Evolutionary conservation across 129 eudicot species (phyloP), one percentile per base, ranked within the genome.

Genomic region (Escallonia rubra): DNA sequence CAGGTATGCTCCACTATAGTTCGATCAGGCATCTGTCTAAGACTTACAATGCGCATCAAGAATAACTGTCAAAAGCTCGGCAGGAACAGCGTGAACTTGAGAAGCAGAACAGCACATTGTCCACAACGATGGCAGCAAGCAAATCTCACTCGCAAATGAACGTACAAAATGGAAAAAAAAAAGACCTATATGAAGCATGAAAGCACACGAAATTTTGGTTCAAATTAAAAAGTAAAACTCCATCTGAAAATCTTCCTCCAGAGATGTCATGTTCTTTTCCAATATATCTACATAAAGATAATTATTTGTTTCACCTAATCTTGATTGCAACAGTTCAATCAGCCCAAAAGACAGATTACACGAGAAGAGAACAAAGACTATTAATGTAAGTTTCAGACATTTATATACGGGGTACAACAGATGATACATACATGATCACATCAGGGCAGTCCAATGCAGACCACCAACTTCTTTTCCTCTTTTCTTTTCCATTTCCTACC

Each of bases 381-480:
- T 3, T 15, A n/a, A 61, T 5, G 14, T 3, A 61, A 13, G 10
- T 61, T 61, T 39, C 39, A 4, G 11, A 42, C 5, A 41, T 40
- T n/a, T 42, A 42, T 43, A 61, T n/a, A 42, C 23, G 7, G 34
- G 34, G 34, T 23, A 13, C 42, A 5, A 61, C 39, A 61, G 49
- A 61, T 13, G 43, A 47, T 69, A 60, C 43, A 67, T 72, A 72
- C 71, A 77, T 59, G 72, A 78, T 59, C 44, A 62, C 52, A 41
- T 46, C 43, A 65, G 65, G 73, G 70, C 38, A 64, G 67, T 76
- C 83, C 74, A 84, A 84, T 80, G 69, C 70, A 62, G 75, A 69
- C 74, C 64, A 76, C 77, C 78, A 57, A 6, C 6, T 43, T 12
- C 4, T 45, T 34, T 42, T 69, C 56, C 51, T 16, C 69, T 50